Percentiles rank a stretch among this genome's conserved stretches.
Evolutionary conservation across 2,329 filamentous ascomycete species (phyloP).

Genomic region (Hymenoscyphus salicellus): DNA sequence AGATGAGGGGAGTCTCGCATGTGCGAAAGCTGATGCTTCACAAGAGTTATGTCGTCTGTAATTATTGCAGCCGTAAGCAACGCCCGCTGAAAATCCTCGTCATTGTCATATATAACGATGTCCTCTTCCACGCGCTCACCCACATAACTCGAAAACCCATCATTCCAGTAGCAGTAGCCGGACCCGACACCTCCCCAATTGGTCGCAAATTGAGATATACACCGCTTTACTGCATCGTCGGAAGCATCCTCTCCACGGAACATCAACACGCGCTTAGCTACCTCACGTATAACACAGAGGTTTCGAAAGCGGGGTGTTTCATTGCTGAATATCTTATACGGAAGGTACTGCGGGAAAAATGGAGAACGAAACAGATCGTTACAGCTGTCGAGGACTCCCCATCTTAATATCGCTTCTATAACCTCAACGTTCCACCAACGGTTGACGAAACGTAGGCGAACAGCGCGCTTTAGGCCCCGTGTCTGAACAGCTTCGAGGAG

Average conservation of each 20-base stretch:
- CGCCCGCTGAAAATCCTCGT: not conserved
- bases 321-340: not conserved
- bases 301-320: not conserved
- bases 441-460: not conserved
- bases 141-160: not conserved
- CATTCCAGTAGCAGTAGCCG: too few species aligned
- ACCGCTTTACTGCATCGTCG: not conserved
- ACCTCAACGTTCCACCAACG: not conserved
- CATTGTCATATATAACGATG: not conserved
- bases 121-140: not conserved
- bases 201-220: not conserved
- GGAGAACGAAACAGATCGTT: not conserved
- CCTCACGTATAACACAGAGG: not conserved
- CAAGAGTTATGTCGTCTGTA: not conserved
- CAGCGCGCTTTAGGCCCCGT: slow-evolving; percentile 1
- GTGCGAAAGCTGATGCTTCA: slow-evolving; percentile 1
- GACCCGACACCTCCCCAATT: too few species aligned
- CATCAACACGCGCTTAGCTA: not conserved
- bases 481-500: not conserved
- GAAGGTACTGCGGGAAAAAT: not conserved
- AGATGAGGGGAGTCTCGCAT: slow-evolving; percentile 2
- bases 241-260: not conserved
- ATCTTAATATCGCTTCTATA: not conserved
- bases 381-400: not conserved
- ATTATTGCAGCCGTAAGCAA: not conserved